Evolutionary conservation across 108 stramenopile species (phyloP).

Genomic region (Chaetoceros muelleri): DNA sequence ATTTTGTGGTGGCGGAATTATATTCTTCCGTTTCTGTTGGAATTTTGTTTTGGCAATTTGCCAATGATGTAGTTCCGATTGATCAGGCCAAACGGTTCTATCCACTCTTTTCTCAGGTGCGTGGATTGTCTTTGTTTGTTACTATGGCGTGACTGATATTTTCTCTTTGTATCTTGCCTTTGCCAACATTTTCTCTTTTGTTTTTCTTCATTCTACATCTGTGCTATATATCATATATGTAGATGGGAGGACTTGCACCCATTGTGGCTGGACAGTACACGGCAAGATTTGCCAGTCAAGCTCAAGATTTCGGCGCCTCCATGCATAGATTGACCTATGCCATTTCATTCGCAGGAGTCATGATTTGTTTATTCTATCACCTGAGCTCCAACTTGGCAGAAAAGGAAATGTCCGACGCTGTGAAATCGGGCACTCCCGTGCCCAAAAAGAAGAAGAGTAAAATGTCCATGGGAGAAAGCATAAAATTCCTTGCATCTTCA

Average conservation of each 20-base stretch:
- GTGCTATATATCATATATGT: no score
- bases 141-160: no score
- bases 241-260: conserved; percentile 82
- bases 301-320: conserved; percentile 57
- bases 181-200: neutral
- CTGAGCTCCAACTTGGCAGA: conserved; percentile 51
- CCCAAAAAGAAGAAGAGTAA: conserved; percentile 74
- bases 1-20: conserved; percentile 88
- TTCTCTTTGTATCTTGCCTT: neutral
- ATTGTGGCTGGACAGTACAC: conserved; percentile 86
- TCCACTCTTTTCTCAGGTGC: conserved; percentile 84
- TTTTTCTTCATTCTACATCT: no score
- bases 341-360: conserved; percentile 59
- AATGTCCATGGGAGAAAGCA: conserved; percentile 79
- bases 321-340: conserved; percentile 68
- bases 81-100: conserved; percentile 90
- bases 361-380: conserved; percentile 77
- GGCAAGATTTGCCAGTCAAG: conserved; percentile 66
- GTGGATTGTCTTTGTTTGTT: neutral
- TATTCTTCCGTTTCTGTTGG: conserved; percentile 92
- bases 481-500: conserved; percentile 77
- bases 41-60: conserved; percentile 96
- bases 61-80: conserved; percentile 89
- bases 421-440: neutral
- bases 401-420: conserved; percentile 21